Percentiles rank a stretch among this genome's conserved stretches.
These are phyloP conservation scores for Pythium pyrilobum DNA, from an alignment of 352 stramenopile species.

Conservation along the genomic window DNA sequence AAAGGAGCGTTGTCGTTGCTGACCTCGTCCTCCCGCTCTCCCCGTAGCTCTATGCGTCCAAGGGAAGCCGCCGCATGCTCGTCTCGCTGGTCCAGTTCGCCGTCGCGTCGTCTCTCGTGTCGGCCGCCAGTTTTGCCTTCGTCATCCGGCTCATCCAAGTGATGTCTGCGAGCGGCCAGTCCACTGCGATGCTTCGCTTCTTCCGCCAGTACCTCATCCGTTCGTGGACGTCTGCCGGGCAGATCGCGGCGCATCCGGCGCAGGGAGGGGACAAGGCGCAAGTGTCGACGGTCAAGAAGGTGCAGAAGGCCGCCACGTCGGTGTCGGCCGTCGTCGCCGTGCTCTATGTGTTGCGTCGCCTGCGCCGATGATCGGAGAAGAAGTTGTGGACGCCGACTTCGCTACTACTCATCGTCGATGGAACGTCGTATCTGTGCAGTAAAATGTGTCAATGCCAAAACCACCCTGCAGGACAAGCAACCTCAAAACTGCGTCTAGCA, in stretches of 20 bases:
- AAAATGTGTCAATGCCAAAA: too few species aligned
- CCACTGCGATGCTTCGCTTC: constrained; percentile 11
- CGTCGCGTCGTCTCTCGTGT: constrained; percentile 54
- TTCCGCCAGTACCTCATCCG: constrained; percentile 22
- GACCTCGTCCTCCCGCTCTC: too few species aligned
- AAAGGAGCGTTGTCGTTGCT: not conserved
- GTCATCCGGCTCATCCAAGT: constrained; percentile 23
- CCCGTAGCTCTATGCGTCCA: constrained; percentile 74
- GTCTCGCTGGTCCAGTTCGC: constrained; percentile 54
- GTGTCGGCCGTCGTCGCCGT: constrained; percentile 31
- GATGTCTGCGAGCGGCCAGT: constrained; percentile 11
- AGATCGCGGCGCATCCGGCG: constrained; percentile 18
- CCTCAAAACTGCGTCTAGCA: too few species aligned
- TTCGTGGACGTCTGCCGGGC: constrained; percentile 9
- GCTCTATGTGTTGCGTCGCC: constrained; percentile 23
- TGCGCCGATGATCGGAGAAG: constrained; percentile 5
- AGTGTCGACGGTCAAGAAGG: constrained; percentile 18
- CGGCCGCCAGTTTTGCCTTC: constrained; percentile 45
- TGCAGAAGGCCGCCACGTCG: constrained; percentile 31
- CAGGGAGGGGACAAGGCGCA: not conserved
- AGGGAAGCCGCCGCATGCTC: constrained; percentile 51
- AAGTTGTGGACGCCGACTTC: too few species aligned
- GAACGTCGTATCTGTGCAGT: too few species aligned
- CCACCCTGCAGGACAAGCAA: too few species aligned
- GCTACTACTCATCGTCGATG: too few species aligned